phyloP scores from a whole-genome alignment of 2,329 filamentous ascomycete species.

The Ophiocordyceps robertsii region DNA sequence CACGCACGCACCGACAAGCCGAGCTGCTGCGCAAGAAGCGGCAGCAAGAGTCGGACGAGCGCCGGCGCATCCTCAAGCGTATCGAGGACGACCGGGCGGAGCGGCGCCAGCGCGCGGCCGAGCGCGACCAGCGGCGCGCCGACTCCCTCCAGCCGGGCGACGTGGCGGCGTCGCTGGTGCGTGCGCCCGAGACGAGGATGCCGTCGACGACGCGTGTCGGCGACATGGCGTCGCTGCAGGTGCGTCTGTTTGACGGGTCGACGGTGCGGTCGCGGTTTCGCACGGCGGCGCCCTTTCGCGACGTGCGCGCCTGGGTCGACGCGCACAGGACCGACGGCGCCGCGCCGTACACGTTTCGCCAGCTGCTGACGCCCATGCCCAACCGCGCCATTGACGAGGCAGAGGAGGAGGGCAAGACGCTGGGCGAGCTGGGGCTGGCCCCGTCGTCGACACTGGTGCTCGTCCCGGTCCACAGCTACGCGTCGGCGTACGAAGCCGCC shows the following conservation, averaged over 20 bases:
- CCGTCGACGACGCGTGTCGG: constrained; percentile 14
- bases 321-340: constrained; percentile 40
- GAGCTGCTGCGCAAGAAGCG: constrained; percentile 49
- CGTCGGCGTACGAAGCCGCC: constrained; percentile 24
- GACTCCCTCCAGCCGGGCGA: constrained; percentile 15
- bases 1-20: constrained; percentile 30
- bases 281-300: constrained; percentile 45
- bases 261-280: constrained; percentile 63
- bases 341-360: constrained; percentile 68
- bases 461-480: constrained; percentile 46
- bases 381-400: constrained; percentile 59
- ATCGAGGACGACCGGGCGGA: constrained; percentile 68
- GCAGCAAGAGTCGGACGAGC: constrained; percentile 52
- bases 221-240: constrained; percentile 46
- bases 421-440: constrained; percentile 57
- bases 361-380: constrained; percentile 66
- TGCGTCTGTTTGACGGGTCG: constrained; percentile 73
- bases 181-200: constrained; percentile 18
- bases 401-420: constrained; percentile 62
- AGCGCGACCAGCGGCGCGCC: constrained; percentile 28
- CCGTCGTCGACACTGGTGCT: constrained; percentile 77
- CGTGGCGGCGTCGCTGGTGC: constrained; percentile 14
- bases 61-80: constrained; percentile 55
- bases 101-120: constrained; percentile 42
- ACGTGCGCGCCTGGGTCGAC: constrained; percentile 71